These are phyloP conservation scores for Iberis pinnata DNA, from an alignment of 345 rosid species.

Conservation along the genomic window DNA sequence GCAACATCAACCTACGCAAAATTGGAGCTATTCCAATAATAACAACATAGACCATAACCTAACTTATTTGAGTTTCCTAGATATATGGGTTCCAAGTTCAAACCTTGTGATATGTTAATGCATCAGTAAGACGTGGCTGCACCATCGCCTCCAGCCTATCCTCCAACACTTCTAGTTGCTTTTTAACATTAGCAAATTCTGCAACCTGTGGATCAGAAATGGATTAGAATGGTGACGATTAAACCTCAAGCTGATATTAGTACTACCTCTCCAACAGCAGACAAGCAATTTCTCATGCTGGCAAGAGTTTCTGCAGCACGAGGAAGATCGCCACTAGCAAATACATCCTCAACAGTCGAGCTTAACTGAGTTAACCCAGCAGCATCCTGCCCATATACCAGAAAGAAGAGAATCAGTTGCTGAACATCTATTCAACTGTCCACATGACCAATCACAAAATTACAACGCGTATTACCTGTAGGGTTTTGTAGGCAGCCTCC, in stretches of 20 bases:
- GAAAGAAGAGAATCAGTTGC: background rate
- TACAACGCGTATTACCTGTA: conserved; percentile 48
- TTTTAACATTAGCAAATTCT: conserved; percentile 93
- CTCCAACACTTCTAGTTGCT: conserved; percentile 90
- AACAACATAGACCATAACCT: conserved; percentile 6
- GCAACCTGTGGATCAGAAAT: conserved; percentile 56
- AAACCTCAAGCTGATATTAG: background rate
- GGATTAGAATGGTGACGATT: background rate
- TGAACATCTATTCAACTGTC: too few relatives aligned
- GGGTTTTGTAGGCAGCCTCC: conserved; percentile 89
- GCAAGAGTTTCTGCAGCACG: conserved; percentile 98
- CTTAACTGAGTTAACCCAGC: conserved; percentile 94
- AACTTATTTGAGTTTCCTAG: background rate
- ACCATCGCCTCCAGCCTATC: conserved; percentile 91
- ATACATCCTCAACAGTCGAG: conserved; percentile 95
- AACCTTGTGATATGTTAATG: conserved; percentile 90
- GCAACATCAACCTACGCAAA: conserved; percentile 74
- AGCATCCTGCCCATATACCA: conserved; percentile 58
- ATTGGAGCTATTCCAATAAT: conserved; percentile 11
- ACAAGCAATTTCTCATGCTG: conserved; percentile 94
- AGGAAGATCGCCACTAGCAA: conserved; percentile 96
- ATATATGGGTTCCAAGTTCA: background rate
- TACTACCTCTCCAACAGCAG: conserved; percentile 95
- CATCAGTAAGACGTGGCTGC: conserved; percentile 93
- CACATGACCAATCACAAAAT: conserved; percentile 8